Percentiles rank a stretch among this genome's conserved stretches.
phyloP scores from a whole-genome alignment of 345 rosid species.

The Pistacia vera region DNA sequence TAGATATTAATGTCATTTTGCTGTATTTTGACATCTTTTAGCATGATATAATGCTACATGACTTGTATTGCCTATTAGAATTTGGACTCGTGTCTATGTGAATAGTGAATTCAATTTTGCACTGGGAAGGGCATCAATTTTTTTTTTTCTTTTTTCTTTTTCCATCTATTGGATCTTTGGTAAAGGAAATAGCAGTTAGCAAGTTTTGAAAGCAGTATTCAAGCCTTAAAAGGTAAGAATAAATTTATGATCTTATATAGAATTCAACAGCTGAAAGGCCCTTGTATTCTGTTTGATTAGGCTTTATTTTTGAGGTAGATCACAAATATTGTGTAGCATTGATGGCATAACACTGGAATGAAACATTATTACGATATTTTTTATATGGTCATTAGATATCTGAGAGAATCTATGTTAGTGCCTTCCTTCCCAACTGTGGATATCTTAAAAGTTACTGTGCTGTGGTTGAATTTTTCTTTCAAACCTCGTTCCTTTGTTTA shows the following conservation, averaged over 20 bases:
- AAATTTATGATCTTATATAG: neutral
- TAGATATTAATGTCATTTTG: neutral
- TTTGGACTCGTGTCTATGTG: neutral
- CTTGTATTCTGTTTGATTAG: neutral
- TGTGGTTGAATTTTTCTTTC: neutral
- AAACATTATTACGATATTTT: neutral
- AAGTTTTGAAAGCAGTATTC: neutral
- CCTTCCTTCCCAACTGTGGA: neutral
- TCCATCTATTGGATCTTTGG: neutral
- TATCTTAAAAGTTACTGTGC: neutral
- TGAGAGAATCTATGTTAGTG: neutral
- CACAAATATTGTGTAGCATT: neutral
- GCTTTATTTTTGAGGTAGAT: neutral
- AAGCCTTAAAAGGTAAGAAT: constrained; percentile 6
- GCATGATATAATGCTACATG: neutral
- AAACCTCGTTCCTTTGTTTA: neutral
- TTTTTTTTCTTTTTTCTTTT: neutral
- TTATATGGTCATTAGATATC: neutral
- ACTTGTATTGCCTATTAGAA: neutral
- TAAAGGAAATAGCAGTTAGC: constrained; percentile 8
- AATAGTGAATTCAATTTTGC: neutral
- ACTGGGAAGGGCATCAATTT: neutral
- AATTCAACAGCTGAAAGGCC: neutral
- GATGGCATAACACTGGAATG: neutral
- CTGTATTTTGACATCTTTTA: neutral